Base-by-base conservation (phyloP, 164 flowering plant genomes). In the Vitis rupestris region DNA sequence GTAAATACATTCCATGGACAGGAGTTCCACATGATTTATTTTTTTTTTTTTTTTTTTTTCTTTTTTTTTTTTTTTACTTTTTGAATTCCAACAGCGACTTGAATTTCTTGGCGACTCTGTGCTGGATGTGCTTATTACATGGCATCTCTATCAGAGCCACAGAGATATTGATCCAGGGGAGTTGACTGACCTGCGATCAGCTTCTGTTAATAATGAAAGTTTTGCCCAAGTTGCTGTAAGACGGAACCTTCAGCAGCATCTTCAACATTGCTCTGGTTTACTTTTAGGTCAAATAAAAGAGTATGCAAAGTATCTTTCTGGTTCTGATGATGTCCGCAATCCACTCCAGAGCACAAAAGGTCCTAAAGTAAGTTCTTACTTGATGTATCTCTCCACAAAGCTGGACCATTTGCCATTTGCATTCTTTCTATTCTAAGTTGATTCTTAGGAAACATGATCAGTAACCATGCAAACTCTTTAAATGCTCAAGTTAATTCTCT, bases 71-170 rank as follows among this genome's bases (percentile, higher is more conserved):
- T 23, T 47, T 52, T 71, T 23, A 53, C 14, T 16, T 66, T 65
- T 74, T 72, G 44, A 17, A 69, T 65, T 52, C 77, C 72, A 70
- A 0, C 85, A 94, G 98, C 85, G 99, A 83, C 95, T 95, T 52
- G 98, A 95, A 79, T 95, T 87, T 84, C 92, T 95, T 27, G 98
- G 99, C 7, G 98, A 95, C 68, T 79, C 98, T 54, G 94, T 87
- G 19, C 63, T 95, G 83, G 99, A 91, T 78, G 60, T 95, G 69
- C 91, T 95, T 50, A 86, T 91, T 16, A 95, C 98, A n/a, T 62
- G 85, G 81, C 78, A 93, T 76, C 94, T 90, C 67, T 95, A 82
- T 72, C 80, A 90, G 67, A 86, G 19, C 53, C 82, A 95, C 68
- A 63, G 60, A 2, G 83, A 88, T 53, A 73, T 91, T 77, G 97